phyloP scores from a whole-genome alignment of 1,284 basidiomycete genomes.

The Cerioporus squamosus region DNA sequence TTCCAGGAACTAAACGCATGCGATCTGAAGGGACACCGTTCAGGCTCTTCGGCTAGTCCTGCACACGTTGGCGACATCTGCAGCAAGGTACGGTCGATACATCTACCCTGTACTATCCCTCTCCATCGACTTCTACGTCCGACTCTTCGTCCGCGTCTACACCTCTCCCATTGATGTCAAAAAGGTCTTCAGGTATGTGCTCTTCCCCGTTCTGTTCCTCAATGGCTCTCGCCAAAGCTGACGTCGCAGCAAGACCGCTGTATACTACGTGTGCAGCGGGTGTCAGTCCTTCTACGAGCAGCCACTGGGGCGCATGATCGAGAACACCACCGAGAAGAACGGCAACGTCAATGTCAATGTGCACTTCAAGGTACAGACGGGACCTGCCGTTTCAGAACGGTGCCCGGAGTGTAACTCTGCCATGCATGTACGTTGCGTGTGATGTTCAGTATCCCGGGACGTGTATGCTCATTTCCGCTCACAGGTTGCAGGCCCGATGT shows the following conservation, averaged over 20 bases:
- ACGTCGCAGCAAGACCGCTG: constrained; percentile 72
- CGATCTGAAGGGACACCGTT: background rate
- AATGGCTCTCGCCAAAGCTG: constrained; percentile 9
- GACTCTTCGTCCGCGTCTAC: constrained; percentile 86
- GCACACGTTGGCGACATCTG: constrained; percentile 84
- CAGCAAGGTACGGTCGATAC: constrained; percentile 90
- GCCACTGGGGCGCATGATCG: constrained; percentile 72
- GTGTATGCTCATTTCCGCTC: background rate
- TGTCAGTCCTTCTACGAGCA: constrained; percentile 86
- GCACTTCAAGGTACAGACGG: constrained; percentile 75
- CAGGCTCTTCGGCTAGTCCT: constrained; percentile 91
- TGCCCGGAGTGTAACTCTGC: constrained; percentile 85
- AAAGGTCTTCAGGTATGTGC: constrained; percentile 69
- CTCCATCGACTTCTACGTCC: constrained; percentile 98
- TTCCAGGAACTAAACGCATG: background rate
- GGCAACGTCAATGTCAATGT: constrained; percentile 61
- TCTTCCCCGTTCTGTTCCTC: background rate
- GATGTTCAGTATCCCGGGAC: background rate
- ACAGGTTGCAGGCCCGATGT: constrained; percentile 94
- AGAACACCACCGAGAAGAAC: constrained; percentile 54
- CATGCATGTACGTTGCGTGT: constrained; percentile 61
- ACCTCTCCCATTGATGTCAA: constrained; percentile 89
- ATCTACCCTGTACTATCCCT: constrained; percentile 92
- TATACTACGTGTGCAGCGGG: constrained; percentile 80
- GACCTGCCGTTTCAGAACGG: constrained; percentile 66